phyloP scores from a whole-genome alignment of 2,329 filamentous ascomycete species.

The Hypoxylon sp. region DNA sequence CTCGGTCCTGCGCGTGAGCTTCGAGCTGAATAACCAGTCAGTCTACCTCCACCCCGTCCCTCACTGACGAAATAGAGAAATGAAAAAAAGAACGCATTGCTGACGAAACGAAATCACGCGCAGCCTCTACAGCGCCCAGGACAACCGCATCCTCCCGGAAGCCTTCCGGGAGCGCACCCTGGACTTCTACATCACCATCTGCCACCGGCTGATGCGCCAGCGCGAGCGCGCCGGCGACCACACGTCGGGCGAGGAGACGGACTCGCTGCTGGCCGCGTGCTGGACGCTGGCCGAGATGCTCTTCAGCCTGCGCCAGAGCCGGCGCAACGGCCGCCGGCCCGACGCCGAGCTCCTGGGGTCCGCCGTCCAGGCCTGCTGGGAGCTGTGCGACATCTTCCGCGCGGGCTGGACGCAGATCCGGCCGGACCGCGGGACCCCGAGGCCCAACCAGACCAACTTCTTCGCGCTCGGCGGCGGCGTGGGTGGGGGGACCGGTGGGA shows the following conservation, averaged over 20 bases:
- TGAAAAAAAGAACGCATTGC: background rate
- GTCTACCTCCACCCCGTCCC: conserved; percentile 42
- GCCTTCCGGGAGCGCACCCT: conserved; percentile 89
- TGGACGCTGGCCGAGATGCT: conserved; percentile 94
- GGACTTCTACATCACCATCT: conserved; percentile 94
- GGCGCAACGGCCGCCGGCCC: conserved; percentile 75
- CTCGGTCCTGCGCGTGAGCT: conserved; percentile 90
- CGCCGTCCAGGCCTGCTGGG: conserved; percentile 93
- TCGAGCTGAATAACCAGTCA: conserved; percentile 92
- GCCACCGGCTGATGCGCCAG: conserved; percentile 97
- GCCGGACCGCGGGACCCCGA: conserved; percentile 86
- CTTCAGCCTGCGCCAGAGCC: conserved; percentile 87
- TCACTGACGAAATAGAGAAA: background rate
- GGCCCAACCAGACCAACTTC: conserved; percentile 82
- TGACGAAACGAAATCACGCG: conserved; percentile 20
- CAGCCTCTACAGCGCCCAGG: conserved; percentile 89
- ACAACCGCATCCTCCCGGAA: conserved; percentile 80
- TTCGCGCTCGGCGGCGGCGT: conserved; percentile 61
- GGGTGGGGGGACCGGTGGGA: conserved; percentile 27
- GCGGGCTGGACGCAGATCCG: conserved; percentile 91
- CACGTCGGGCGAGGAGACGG: conserved; percentile 81
- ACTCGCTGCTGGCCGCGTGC: conserved; percentile 84
- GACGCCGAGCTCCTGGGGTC: conserved; percentile 89
- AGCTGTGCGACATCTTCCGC: conserved; percentile 91
- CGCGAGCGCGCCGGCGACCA: conserved; percentile 71